Base-by-base conservation (phyloP, 345 rosid genomes). In the Moringa oleifera region DNA sequence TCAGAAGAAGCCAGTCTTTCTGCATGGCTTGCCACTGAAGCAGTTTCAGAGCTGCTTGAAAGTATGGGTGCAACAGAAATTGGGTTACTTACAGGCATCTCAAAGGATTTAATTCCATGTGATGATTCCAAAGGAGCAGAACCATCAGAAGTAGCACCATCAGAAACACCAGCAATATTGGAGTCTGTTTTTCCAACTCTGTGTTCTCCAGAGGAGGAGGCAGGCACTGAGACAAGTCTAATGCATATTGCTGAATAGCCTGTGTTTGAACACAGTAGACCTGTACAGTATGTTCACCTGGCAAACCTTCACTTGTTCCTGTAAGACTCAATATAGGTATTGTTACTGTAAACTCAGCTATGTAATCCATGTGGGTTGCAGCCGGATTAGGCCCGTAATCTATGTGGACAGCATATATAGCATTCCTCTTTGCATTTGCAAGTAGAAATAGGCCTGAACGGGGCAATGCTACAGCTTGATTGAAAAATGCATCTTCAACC, bases 251-350 rank as follows among this genome's bases (percentile, higher is more conserved):
- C 66, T 87, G 95, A 58, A 87, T 87, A 58, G 95, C 95, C 64
- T 78, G 84, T 20, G 91, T 85, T 59, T 87, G 95, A 25, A 87
- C 84, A 18, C 95, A 87, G 66, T 85, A 87, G 20, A 87, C 78
- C 74, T 87, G 95, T 7, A 83, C 83, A 23, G 82, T 64, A 61
- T 69, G 79, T 46, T 83, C 84, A 65, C 81, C 78, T 7, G 80
- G 61, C 41, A 77, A 67, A 74, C 80, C 66, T 61, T 87, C 91
- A 68, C 91, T 87, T 23, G 89, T 85, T 57, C 85, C 89, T 21
- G 95, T 85, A 21, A 87, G 75, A 67, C 95, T 85, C 79, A 87
- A 67, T 62, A 87, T 87, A 53, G 95, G 91, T 84, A 87, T 87
- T 18, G 90, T 78, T 19, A 87, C 91, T 16, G 91, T 87, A 65